These are phyloP conservation scores for Bacterosira constricta DNA, from an alignment of 108 stramenopile genomes.

Conservation along the genomic window DNA sequence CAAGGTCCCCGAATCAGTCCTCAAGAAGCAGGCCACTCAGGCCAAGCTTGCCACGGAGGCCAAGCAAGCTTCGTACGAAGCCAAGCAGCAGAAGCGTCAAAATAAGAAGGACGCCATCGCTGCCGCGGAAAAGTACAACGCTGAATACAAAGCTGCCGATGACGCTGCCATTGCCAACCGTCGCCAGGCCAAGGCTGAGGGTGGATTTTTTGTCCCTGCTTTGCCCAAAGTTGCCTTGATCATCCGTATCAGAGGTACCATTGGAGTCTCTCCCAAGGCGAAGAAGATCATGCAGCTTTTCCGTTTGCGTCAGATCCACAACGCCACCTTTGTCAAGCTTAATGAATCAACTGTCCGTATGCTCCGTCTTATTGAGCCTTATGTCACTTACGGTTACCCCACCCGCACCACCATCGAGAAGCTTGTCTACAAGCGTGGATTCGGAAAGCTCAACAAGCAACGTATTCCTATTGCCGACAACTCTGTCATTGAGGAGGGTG, in stretches of 20 bases:
- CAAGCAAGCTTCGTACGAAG: conserved; percentile 74
- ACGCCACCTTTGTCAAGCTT: conserved; percentile 97
- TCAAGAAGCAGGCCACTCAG: conserved; percentile 97
- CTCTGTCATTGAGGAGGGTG: conserved; percentile 90
- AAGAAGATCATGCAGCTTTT: conserved; percentile 99
- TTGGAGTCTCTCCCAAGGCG: conserved; percentile 99
- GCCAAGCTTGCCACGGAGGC: conserved; percentile 83
- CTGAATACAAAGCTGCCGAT: conserved; percentile 90
- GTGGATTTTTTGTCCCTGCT: conserved; percentile 96
- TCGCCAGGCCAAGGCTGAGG: conserved; percentile 94
- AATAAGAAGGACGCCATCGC: conserved; percentile 84
- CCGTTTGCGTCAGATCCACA: conserved; percentile 99
- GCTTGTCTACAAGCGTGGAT: conserved; percentile 99
- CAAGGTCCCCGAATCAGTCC: conserved; percentile 95
- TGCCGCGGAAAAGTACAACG: conserved; percentile 93
- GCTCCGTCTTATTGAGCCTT: conserved; percentile 99
- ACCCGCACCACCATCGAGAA: conserved; percentile 93
- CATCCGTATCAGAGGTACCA: conserved; percentile 99
- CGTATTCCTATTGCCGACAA: conserved; percentile 97
- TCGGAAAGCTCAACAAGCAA: conserved; percentile 98
- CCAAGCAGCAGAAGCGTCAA: conserved; percentile 76
- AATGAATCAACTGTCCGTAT: conserved; percentile 99
- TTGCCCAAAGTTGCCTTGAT: conserved; percentile 97
- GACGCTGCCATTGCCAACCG: conserved; percentile 91
- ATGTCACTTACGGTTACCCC: conserved; percentile 99